Percentiles rank a stretch among this genome's conserved stretches.
Evolutionary conservation across 1,139 yeast genomes (phyloP).

Genomic region (Debaryomyces nepalensis): DNA sequence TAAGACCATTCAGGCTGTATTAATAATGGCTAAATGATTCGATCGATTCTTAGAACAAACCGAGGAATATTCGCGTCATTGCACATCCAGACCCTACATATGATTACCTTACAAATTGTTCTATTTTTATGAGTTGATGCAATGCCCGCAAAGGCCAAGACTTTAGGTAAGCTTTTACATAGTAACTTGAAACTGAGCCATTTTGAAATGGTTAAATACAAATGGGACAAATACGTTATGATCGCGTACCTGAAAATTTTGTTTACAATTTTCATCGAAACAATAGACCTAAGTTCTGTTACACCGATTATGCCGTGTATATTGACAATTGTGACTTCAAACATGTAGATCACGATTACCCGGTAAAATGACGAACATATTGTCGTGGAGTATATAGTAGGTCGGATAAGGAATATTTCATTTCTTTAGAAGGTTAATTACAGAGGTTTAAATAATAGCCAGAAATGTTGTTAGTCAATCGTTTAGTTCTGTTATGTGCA

Average conservation of each 20-base stretch:
- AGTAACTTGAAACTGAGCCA: slow-evolving; percentile 1
- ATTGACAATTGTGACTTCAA: not conserved
- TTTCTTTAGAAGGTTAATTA: not conserved
- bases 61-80: not conserved
- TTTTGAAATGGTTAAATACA: not conserved
- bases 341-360: slow-evolving; percentile 1
- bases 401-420: not conserved
- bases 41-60: not conserved
- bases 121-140: not conserved
- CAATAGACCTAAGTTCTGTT: slow-evolving; percentile 10
- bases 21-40: not conserved
- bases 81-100: not conserved
- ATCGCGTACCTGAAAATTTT: slow-evolving; percentile 8
- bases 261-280: slow-evolving; percentile 8
- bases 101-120: not conserved
- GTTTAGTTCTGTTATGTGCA: slow-evolving; percentile 20
- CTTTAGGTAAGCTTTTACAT: not conserved
- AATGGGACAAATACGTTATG: slow-evolving; percentile 1
- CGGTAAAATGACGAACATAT: too few relatives aligned
- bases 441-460: not conserved
- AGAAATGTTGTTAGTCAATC: slow-evolving; percentile 18
- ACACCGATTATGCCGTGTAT: slow-evolving; percentile 7
- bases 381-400: slow-evolving; percentile 7
- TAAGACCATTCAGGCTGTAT: too few relatives aligned
- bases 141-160: slow-evolving; percentile 3